Evolutionary conservation across 75 land plant species (phyloP).

Genomic region (Selaginella moellendorffii): DNA sequence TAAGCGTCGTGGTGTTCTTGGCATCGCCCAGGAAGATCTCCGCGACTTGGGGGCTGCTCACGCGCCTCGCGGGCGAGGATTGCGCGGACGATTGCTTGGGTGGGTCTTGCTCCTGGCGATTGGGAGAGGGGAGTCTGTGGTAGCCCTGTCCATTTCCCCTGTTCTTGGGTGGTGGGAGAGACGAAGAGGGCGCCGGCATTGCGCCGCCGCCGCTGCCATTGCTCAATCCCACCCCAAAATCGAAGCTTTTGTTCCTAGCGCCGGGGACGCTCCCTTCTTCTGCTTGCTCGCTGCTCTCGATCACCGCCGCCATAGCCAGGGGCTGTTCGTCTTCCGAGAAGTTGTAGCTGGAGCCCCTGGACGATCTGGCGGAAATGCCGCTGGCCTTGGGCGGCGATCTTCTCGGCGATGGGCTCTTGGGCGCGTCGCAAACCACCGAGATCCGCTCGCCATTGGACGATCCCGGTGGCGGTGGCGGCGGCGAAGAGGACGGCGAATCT

Average conservation of each 20-base stretch:
- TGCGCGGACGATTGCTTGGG: not conserved
- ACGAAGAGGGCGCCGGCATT: slow-evolving; percentile 23
- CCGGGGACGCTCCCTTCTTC: not conserved
- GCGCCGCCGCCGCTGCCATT: slow-evolving; percentile 38
- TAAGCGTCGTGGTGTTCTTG: too few species aligned
- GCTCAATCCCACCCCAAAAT: slow-evolving; percentile 16
- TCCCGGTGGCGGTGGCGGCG: too few species aligned
- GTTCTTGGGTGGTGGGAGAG: not conserved
- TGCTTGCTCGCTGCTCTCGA: too few species aligned
- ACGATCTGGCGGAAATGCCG: too few species aligned
- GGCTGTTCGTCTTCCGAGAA: slow-evolving; percentile 1
- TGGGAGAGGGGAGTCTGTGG: not conserved
- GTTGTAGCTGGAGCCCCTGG: not conserved
- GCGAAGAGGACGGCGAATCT: too few species aligned
- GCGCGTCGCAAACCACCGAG: not conserved
- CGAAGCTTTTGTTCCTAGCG: slow-evolving; percentile 11
- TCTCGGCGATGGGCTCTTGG: not conserved
- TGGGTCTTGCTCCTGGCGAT: not conserved
- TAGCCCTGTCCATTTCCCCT: not conserved
- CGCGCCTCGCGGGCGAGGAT: too few species aligned
- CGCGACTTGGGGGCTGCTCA: too few species aligned
- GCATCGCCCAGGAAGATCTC: too few species aligned
- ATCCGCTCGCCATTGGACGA: not conserved
- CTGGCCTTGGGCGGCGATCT: too few species aligned
- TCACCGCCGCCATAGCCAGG: not conserved